Base-by-base conservation (phyloP, 164 flowering plant genomes). In the Akebia trifoliata region DNA sequence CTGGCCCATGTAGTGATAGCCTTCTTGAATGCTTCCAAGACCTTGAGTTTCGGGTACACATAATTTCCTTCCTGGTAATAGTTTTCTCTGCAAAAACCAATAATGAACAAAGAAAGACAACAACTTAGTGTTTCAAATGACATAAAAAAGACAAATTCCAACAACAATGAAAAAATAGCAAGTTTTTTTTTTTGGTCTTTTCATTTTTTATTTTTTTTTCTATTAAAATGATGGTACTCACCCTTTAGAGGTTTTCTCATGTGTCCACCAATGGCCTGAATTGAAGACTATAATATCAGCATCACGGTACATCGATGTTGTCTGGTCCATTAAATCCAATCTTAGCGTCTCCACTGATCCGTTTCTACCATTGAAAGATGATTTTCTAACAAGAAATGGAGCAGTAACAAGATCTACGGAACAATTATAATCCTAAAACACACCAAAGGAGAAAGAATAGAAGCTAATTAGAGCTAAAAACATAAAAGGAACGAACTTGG, bases 241-340 rank as follows among this genome's bases (percentile, higher is more conserved):
- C 97, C 97, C 93, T 73, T 55, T 72, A 21, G 88, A 79, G 50
- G 90, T 90, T 73, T 90, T 90, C 64, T 85, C 95, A 67, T 90
- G 97, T n/a, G 91, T 85, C 95, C 97, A 90, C 95, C 95, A 87
- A 59, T 87, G 95, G 28, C 95, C 97, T 8, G 95, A 83, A 47
- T 87, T 87, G 73, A 91, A 91, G 62, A 91, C 74, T 31, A 84
- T 28, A 35, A 86, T 59, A 60, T 83, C 86, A 18, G 90, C 87
- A 57, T 85, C 87, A 22, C 56, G 75, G 66, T 83, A 91, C 76
- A 71, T 76, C 2, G 69, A 25, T 18, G 90, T 75, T 14, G 83
- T 58, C 40, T 32, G 59, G 56, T 84, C 95, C 85, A 87, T 87
- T 79, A 79, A 66, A 70, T 90, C 97, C 68, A 87, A 69, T 56